Percentiles rank a stretch among this genome's conserved stretches.
phyloP scores from a whole-genome alignment of 148 eudicot genomes.

The Cornus florida region DNA sequence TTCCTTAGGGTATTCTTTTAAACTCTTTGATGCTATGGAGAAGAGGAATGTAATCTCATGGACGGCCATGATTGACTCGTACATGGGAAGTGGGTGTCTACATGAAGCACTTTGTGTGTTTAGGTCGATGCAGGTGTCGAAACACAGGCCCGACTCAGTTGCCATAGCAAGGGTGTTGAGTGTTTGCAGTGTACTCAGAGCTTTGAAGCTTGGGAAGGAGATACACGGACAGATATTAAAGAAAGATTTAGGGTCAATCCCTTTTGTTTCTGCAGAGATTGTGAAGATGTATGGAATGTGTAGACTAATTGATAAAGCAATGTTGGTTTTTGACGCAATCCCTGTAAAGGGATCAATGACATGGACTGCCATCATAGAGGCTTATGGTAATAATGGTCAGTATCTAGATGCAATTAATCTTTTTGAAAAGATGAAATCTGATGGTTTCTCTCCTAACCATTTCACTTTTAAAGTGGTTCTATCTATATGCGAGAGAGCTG shows the following conservation, averaged over 20 bases:
- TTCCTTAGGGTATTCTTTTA: constrained; percentile 39
- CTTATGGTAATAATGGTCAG: constrained; percentile 42
- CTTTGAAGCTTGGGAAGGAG: constrained; percentile 70
- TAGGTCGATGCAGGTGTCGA: constrained; percentile 69
- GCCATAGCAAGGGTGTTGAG: constrained; percentile 49
- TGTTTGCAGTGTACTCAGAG: constrained; percentile 43
- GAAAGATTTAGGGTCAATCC: constrained; percentile 43
- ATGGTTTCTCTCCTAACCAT: constrained; percentile 49
- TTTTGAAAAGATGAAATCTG: constrained; percentile 44
- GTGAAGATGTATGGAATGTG: constrained; percentile 69
- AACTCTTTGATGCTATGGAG: constrained; percentile 54
- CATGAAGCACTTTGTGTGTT: constrained; percentile 62
- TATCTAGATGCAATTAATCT: constrained; percentile 51
- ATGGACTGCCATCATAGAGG: constrained; percentile 69
- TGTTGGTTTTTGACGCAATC: constrained; percentile 47
- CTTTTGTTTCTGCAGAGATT: constrained; percentile 58
- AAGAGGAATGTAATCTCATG: constrained; percentile 69
- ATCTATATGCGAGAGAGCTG: constrained; percentile 63
- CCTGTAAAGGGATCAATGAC: constrained; percentile 51
- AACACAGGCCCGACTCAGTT: constrained; percentile 77
- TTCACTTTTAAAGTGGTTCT: constrained; percentile 51
- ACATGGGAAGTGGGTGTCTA: constrained; percentile 37
- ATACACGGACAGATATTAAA: constrained; percentile 71
- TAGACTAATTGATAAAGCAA: constrained; percentile 56
- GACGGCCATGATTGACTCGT: constrained; percentile 78